Base-by-base conservation (phyloP, 2,329 filamentous ascomycete genomes). In the Aureobasidium sp. region DNA sequence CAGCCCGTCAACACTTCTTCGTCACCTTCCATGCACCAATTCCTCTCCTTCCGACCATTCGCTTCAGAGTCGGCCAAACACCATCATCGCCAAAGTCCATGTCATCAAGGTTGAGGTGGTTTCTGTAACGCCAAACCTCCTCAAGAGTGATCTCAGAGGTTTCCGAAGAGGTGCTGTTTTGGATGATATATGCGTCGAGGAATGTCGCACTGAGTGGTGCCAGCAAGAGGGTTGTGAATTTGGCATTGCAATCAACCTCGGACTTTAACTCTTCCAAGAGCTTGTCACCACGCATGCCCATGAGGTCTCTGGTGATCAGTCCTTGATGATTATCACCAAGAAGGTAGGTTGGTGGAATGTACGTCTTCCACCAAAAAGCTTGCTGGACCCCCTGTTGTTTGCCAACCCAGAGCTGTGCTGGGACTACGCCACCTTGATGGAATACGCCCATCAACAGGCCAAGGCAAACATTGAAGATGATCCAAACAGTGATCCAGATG, bases 301-400 rank as follows among this genome's bases (percentile, higher is more conserved):
- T 92, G 24, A 92, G 78, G 69, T 92, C 89, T 63, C 81, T 79
- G 1, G 89, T 92, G 34, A 77, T 80, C n/a, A 92, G 75, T 10
- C 88, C 81, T 67, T 86, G 82, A 66, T 89, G 91, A 73, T 88
- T 89, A 60, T 87, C 87, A 66, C 91, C 87, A 7, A 92, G 78
- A 24, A 93, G 80, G 88, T 89, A 93, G 39, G 88, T 87, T 0
- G 89, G 89, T 20, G 89, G 89, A 71, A 86, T 89, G 71, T 92
- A 92, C 1, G 89, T 92, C 73, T 92, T 92, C 89, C 89, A 93
- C 89, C 89, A 93, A 56, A 89, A 80, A 3, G 87, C 87, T 37
- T 87, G 81, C 1, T 85, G 86, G 9, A 88, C 84, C 65, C 88
- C 67, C 5, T 84, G 80, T 66, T 89, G 86, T 61, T 83, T 83